These are phyloP conservation scores for Myxozyma sirexii DNA, from an alignment of 805 yeast species.

Conservation along the genomic window DNA sequence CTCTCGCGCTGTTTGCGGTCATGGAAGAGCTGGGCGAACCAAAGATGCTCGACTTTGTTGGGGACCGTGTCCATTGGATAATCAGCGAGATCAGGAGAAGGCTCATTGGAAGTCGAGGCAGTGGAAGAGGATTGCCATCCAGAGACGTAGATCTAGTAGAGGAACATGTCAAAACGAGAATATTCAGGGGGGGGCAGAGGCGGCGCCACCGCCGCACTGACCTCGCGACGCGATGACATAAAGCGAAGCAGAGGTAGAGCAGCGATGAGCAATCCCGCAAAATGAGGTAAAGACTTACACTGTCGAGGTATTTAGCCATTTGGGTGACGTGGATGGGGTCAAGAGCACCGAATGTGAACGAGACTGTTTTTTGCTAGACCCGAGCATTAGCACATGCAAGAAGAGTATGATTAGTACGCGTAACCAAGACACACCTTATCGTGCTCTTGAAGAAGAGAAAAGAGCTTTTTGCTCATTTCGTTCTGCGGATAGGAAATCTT, in stretches of 20 bases:
- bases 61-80: slow-evolving; percentile 99
- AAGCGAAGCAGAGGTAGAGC: neutral
- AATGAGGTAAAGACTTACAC: slow-evolving; percentile 12
- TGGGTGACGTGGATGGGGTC: slow-evolving; percentile 96
- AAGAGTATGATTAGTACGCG: neutral
- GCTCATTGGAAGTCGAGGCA: slow-evolving; percentile 96
- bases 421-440: slow-evolving; percentile 44
- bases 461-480: slow-evolving; percentile 80
- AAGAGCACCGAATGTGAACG: slow-evolving; percentile 96
- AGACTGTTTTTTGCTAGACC: slow-evolving; percentile 61
- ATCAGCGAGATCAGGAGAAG: slow-evolving; percentile 97
- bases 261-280: neutral
- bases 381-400: neutral
- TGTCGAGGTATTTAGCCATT: slow-evolving; percentile 61
- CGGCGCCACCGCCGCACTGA: slow-evolving; percentile 16
- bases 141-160: slow-evolving; percentile 67
- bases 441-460: slow-evolving; percentile 67
- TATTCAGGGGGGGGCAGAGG: slow-evolving; percentile 2
- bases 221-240: neutral
- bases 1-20: slow-evolving; percentile 94
- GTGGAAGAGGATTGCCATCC: slow-evolving; percentile 99
- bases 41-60: slow-evolving; percentile 94
- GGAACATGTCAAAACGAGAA: neutral
- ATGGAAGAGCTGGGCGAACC: slow-evolving; percentile 95
- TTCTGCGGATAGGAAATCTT: slow-evolving; percentile 76